Evolutionary conservation across 2,329 filamentous ascomycete genomes (phyloP), one percentile per base, ranked within the genome.

Genomic region (Ophiostoma sp.): DNA sequence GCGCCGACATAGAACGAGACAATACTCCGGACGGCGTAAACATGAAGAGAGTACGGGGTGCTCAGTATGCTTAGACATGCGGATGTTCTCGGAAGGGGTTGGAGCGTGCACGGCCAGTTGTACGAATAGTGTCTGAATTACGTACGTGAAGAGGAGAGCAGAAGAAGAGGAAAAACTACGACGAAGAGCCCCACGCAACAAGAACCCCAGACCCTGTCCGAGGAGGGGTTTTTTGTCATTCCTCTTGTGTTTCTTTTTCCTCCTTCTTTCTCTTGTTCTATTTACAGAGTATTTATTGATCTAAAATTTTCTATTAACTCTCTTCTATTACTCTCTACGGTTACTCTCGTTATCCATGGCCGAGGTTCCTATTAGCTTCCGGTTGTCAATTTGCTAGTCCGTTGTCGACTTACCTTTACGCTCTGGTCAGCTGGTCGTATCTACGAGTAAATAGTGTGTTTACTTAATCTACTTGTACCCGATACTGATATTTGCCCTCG

Each of bases 201-300:
- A 40, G 9, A 18, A 60, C 55, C 55, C 55, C 55, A 60, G 55
- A 60, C 55, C 55, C 55, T 60, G 55, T 60, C 55, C 18, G 5
- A 2, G 18, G 42, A 18, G n/a, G 5, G 6, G 49, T 38, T 16
- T 49, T 14, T 49, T 49, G 27, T 2, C 27, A 27, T 27, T 27
- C 27, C 27, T 27, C 27, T 27, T 27, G 27, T 27, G 27, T 27
- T 27, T 27, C 27, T 27, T 27, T 27, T 27, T 27, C 27, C 27
- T 27, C 27, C 27, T 27, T 27, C 27, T 27, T 27, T 27, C 27
- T 27, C 27, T 27, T 27, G 2, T 27, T 27, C 2, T 27, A 27
- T 27, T 27, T 27, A 44, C 11, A 44, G 5, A 44, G 11, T 5
- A 27, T 27, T 27, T 27, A 27, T 27, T 27, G 27, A 27, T 27